These are phyloP conservation scores for Heliocybe sulcata DNA, from an alignment of 1,284 basidiomycete genomes.

Conservation along the genomic window DNA sequence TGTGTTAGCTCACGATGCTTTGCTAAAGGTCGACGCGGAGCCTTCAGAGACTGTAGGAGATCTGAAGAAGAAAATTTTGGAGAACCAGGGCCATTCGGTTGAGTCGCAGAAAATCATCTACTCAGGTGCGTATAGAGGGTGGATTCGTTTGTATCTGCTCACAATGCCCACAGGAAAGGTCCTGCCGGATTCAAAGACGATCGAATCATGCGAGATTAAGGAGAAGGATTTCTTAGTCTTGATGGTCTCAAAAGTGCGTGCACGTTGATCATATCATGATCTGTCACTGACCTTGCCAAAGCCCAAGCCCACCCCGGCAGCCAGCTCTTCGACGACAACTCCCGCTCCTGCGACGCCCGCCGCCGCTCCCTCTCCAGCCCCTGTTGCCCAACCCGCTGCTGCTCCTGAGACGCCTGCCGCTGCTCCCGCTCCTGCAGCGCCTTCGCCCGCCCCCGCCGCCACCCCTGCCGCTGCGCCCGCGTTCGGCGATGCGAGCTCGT, in stretches of 20 bases:
- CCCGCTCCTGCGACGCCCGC: slow-evolving; percentile 21
- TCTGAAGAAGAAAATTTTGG: slow-evolving; percentile 84
- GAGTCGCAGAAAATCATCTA: slow-evolving; percentile 92
- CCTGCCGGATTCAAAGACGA: slow-evolving; percentile 54
- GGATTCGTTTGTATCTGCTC: neutral
- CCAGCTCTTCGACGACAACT: slow-evolving; percentile 20
- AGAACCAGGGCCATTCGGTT: slow-evolving; percentile 68
- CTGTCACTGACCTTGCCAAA: slow-evolving; percentile 15
- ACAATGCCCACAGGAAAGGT: neutral
- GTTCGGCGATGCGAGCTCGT: slow-evolving; percentile 45
- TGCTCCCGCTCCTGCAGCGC: slow-evolving; percentile 18
- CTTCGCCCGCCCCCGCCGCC: slow-evolving; percentile 27
- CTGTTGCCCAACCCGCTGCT: neutral
- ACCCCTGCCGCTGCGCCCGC: slow-evolving; percentile 22
- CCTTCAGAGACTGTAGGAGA: slow-evolving; percentile 67
- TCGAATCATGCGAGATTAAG: slow-evolving; percentile 89
- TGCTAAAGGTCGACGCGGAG: slow-evolving; percentile 73
- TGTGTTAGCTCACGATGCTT: neutral
- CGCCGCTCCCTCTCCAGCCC: slow-evolving; percentile 19
- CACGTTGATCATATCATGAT: neutral
- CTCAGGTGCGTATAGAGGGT: slow-evolving; percentile 49
- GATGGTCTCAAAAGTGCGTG: slow-evolving; percentile 90
- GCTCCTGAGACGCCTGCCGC: no score
- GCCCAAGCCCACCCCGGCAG: slow-evolving; percentile 48
- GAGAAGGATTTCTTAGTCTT: slow-evolving; percentile 99